Percentiles rank a stretch among this genome's conserved stretches.
These are phyloP conservation scores for Gossypium davidsonii DNA, from an alignment of 441 rosid species.

Conservation along the genomic window DNA sequence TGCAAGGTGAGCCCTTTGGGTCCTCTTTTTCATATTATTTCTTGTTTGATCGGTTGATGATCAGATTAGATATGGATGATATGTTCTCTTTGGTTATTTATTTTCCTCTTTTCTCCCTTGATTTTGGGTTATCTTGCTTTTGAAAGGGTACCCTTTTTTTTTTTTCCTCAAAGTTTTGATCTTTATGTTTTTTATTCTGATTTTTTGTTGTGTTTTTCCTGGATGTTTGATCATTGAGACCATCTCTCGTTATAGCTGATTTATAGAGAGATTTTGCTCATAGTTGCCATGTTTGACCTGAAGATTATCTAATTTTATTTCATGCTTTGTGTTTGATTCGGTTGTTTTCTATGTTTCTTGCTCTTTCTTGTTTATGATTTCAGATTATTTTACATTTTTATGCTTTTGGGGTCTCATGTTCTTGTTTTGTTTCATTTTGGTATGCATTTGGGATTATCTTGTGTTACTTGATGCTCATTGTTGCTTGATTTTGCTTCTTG, in stretches of 20 bases:
- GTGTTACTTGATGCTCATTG: background rate
- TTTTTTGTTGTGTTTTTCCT: background rate
- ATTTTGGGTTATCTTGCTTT: conserved; percentile 3
- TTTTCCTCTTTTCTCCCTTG: background rate
- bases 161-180: background rate
- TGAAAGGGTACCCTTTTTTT: background rate
- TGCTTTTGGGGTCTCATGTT: background rate
- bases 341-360: background rate
- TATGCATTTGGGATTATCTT: background rate
- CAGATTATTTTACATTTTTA: background rate
- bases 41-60: conserved; percentile 26
- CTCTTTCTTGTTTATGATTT: background rate
- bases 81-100: background rate
- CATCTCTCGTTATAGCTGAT: conserved; percentile 1
- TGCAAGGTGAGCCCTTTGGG: conserved; percentile 26
- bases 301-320: background rate
- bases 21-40: conserved; percentile 3
- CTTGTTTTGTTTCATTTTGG: background rate
- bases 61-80: conserved; percentile 4
- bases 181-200: background rate
- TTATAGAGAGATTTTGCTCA: background rate
- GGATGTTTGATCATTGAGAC: background rate
- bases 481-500: conserved; percentile 4
- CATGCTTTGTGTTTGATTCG: background rate
- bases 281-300: conserved; percentile 9